Evolutionary conservation across 352 stramenopile genomes (phyloP), one percentile per base, ranked within the genome.

Genomic region (Globisporangium middletonii): DNA sequence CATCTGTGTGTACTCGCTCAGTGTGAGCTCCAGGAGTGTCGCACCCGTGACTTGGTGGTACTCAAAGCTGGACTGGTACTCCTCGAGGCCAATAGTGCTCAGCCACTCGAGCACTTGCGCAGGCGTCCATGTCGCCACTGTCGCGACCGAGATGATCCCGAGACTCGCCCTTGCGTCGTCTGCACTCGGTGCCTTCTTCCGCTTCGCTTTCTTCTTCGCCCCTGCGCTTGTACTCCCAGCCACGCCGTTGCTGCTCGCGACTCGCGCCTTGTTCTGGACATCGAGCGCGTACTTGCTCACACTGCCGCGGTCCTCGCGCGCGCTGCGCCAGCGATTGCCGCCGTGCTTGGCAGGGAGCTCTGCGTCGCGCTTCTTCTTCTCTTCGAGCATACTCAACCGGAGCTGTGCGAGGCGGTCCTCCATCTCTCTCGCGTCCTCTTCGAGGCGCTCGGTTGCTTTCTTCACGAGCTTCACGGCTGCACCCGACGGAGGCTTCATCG

Each of bases 11-110:
- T 77, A 76, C 30, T 84, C 78, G 18, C 77, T 67, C 2, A 71
- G 27, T n/a, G 69, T 61, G 50, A 91, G 62, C 1, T 53, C 55
- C 0, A 94, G 58, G 6, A 94, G 33, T 15, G 59, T 66, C 18
- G 65, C 54, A 0, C 81, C 83, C 3, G 71, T 81, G n/a, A 94
- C 64, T 60, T 92, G 77, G 50, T 94, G 82, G 28, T 83, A 94
- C 63, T 94, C 83, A 44, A 94, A 92, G 3, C 72, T 66, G 18
- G 67, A 71, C 13, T 87, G 68, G 30, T 73, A 88, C 53, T 94
- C 77, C 18, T 88, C 75, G 27, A 94, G 55, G 0, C 66, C 72
- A 13, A 94, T 70, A 13, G 62, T 57, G 7, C 54, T 55, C 11
- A 94, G 54, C 83, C 83, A 94, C 50, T 88, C 75, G 3, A 82